A percentile compares a stretch with the other conserved stretches of the same genome.
Conservation (phyloP, 2,329 filamentous ascomycete genomes). For the Colletotrichum sansevieriae region DNA sequence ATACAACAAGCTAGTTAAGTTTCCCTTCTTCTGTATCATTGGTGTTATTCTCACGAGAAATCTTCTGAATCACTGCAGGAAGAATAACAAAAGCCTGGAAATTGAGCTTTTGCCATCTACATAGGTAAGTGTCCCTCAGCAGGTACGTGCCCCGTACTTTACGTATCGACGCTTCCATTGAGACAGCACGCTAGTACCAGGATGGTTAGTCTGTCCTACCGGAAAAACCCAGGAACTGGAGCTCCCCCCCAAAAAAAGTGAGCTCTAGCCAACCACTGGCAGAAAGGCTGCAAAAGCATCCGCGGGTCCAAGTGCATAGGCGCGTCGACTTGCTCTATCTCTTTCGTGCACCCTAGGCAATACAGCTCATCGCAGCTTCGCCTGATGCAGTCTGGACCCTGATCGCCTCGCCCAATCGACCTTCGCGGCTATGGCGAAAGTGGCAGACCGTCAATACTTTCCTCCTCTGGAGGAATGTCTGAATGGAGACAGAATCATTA, state of each 20-base stretch:
- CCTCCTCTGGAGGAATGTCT: constrained; percentile 89
- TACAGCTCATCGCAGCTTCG: constrained; percentile 37
- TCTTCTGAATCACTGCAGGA: too few relatives aligned
- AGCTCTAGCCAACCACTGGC: constrained; percentile 37
- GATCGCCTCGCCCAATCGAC: constrained; percentile 41
- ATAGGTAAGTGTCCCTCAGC: too few relatives aligned
- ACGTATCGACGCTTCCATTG: too few relatives aligned
- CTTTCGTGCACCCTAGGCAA: constrained; percentile 48
- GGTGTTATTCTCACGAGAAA: too few relatives aligned
- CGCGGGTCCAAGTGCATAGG: constrained; percentile 36
- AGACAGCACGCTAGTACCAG: constrained; percentile 17
- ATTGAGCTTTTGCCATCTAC: background rate
- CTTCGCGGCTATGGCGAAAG: constrained; percentile 76
- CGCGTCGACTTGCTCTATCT: constrained; percentile 43
- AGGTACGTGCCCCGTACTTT: background rate
- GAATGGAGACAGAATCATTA: constrained; percentile 81
- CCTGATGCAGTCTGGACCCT: constrained; percentile 42
- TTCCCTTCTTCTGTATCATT: too few relatives aligned
- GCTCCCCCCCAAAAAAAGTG: constrained; percentile 40
- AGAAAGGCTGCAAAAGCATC: constrained; percentile 41
- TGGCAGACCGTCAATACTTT: constrained; percentile 80
- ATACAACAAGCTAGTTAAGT: too few relatives aligned
- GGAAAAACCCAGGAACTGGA: constrained; percentile 39
- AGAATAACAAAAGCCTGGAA: background rate
- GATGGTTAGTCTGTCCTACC: background rate